Base-by-base conservation (phyloP, 345 rosid genomes). In the Viola odorata region DNA sequence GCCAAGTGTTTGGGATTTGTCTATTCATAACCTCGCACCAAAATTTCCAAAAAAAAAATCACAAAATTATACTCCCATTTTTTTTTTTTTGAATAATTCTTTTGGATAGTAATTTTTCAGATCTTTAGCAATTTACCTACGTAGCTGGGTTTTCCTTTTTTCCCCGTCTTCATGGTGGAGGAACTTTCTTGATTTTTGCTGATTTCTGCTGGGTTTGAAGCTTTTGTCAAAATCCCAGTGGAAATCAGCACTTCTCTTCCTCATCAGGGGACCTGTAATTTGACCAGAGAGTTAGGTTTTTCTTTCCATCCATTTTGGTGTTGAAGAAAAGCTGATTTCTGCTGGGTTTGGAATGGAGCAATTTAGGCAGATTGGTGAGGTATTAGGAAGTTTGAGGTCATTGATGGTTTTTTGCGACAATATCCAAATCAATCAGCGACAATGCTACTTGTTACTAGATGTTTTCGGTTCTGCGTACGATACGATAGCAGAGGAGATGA, bases 331-430 rank as follows among this genome's bases (percentile, higher is more conserved):
- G 32, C 32, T 23, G 1, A 23, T 23, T 3, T 47, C 4, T 47
- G 4, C 50, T 9, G 50, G 13, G 13, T 14, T 45, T 40, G 8
- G 37, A 17, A 72, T 72, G 72, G 72, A 72, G 63, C 63, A 67
- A 41, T 62, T 72, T 45, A 66, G 72, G 50, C 67, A 47, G 54
- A 66, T 72, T 8, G 76, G 76, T 15, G 72, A 72, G 41, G 61
- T 47, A 12, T 37, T 72, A 9, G 76, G 76, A 37, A 52, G 72
- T 41, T 13, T 72, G 60, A 72, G 62, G 60, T 67, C 68, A 9
- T 40, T 62, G 41, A 72, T 67, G 76, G 53, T 62, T 13, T 72
- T 72, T 58, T 64, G 65, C 0, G 72, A 62, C 51, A 62, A 52
- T 51, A 67, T 72, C 13, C 55, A 57, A 57, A 66, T 66, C 68